These are phyloP conservation scores for Cryomyces minteri DNA, from an alignment of 495 filamentous ascomycete genomes.

Conservation along the genomic window DNA sequence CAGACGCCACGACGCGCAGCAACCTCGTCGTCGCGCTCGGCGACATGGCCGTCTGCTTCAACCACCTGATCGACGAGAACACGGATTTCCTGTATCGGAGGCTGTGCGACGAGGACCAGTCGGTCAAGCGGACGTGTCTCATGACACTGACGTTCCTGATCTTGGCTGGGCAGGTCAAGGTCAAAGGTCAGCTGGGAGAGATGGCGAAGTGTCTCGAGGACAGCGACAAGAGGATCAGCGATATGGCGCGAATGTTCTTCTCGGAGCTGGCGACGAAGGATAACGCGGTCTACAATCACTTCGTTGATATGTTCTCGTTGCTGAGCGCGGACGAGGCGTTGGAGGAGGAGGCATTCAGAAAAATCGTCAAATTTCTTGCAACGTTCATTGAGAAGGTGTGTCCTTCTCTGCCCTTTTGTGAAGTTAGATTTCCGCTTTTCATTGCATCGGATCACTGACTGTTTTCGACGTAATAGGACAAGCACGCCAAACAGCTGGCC, in stretches of 20 bases:
- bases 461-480: slow-evolving; percentile 44
- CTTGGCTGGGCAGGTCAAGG: slow-evolving; percentile 93
- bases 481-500: slow-evolving; percentile 90
- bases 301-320: slow-evolving; percentile 96
- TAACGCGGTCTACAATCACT: slow-evolving; percentile 98
- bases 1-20: slow-evolving; percentile 74
- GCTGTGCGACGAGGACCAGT: slow-evolving; percentile 70
- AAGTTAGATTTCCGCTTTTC: slow-evolving; percentile 5
- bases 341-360: slow-evolving; percentile 63
- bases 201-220: slow-evolving; percentile 99
- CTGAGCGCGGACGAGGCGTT: slow-evolving; percentile 65
- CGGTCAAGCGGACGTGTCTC: slow-evolving; percentile 90
- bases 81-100: slow-evolving; percentile 94
- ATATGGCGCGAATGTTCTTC: slow-evolving; percentile 96
- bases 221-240: slow-evolving; percentile 77
- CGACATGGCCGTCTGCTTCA: slow-evolving; percentile 99
- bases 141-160: slow-evolving; percentile 99
- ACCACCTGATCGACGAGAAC: slow-evolving; percentile 97
- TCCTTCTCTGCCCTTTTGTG: too few species aligned
- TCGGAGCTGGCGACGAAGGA: slow-evolving; percentile 93
- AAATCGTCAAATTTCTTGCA: slow-evolving; percentile 81
- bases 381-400: slow-evolving; percentile 92
- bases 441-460: slow-evolving; percentile 2
- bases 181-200: slow-evolving; percentile 97
- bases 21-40: slow-evolving; percentile 95